Evolutionary conservation across 2,329 filamentous ascomycete genomes (phyloP).

Genomic region (Curvularia verruculosa): DNA sequence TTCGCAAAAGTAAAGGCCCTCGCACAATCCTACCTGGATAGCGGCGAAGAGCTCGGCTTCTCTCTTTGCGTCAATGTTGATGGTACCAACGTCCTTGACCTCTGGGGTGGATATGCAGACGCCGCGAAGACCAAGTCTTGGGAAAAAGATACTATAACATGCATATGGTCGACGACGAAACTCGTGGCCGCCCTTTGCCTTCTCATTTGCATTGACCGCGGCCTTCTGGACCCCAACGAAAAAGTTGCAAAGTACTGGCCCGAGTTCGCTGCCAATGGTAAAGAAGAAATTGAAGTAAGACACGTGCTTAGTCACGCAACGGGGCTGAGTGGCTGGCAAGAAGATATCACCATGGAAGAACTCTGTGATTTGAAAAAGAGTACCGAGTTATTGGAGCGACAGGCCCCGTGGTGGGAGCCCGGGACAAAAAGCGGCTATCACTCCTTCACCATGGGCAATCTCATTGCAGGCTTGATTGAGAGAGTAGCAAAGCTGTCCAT

Average conservation of each 20-base stretch:
- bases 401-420: slow-evolving; percentile 27
- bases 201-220: slow-evolving; percentile 22
- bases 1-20: slow-evolving; percentile 19
- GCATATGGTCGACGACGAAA: slow-evolving; percentile 27
- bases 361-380: slow-evolving; percentile 14
- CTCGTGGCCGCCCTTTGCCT: slow-evolving; percentile 20
- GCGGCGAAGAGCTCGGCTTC: slow-evolving; percentile 22
- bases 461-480: slow-evolving; percentile 17
- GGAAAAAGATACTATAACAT: slow-evolving; percentile 26
- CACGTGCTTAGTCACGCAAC: slow-evolving; percentile 24
- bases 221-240: slow-evolving; percentile 20
- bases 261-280: slow-evolving; percentile 26
- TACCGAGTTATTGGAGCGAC: slow-evolving; percentile 16
- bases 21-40: slow-evolving; percentile 19
- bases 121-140: slow-evolving; percentile 12
- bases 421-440: slow-evolving; percentile 26
- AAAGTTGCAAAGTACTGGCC: slow-evolving; percentile 31
- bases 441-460: slow-evolving; percentile 21
- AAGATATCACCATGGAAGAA: slow-evolving; percentile 9
- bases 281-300: slow-evolving; percentile 21
- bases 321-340: slow-evolving; percentile 23
- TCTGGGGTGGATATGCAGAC: slow-evolving; percentile 28
- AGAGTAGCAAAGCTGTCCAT: slow-evolving; percentile 16
- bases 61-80: slow-evolving; percentile 26
- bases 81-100: slow-evolving; percentile 26